Base-by-base conservation (phyloP, 2,329 filamentous ascomycete species). In the Colletotrichum paranaense region DNA sequence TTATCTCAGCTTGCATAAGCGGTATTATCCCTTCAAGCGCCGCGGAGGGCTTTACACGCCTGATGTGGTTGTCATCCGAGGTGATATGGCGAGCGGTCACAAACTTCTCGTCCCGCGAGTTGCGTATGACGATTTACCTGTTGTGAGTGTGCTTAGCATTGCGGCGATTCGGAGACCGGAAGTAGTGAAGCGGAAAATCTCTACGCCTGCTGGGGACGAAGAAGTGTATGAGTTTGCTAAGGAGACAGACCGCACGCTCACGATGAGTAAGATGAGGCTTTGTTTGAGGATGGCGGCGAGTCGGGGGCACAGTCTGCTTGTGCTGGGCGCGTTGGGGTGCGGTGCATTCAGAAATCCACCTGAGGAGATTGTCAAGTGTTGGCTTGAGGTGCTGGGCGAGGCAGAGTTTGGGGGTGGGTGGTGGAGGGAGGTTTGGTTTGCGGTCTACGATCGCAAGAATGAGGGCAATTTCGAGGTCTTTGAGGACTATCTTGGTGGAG, bases 251-350 rank as follows among this genome's bases (percentile, higher is more conserved):
- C 84, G 88, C n/a, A 81, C 86, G 0, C 75, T 89, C 52, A 92
- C 88, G 76, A 90, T 89, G 80, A 82, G 86, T 57, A 93, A 93
- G 80, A 93, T 94, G 84, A 83, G 91, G 26, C 78, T 92, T 22
- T 85, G 87, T 22, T 80, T 94, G 64, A 85, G 92, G 5, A 87
- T 91, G 68, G 90, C 91, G 2, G 91, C 87, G n/a, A 78, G 78
- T 5, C 84, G 88, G 32, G 85, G 85, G 1, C 91, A 93, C 77
- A 83, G 86, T 26, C 84, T 87, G 75, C 81, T 94, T 9, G 89
- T 94, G 5, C 84, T 95, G 1, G 92, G 92, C 0, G 92, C 92
- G 0, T 78, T 94, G 62, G 92, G 92, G 0, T 94, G 92, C 76
- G 92, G 92, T 4, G 91, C 88, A 0, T 93, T 93, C 79, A 77